A percentile compares a stretch with the other conserved stretches of the same genome.
These are phyloP conservation scores for Pichia inconspicua DNA, from an alignment of 1,139 yeast species.

Conservation along the genomic window DNA sequence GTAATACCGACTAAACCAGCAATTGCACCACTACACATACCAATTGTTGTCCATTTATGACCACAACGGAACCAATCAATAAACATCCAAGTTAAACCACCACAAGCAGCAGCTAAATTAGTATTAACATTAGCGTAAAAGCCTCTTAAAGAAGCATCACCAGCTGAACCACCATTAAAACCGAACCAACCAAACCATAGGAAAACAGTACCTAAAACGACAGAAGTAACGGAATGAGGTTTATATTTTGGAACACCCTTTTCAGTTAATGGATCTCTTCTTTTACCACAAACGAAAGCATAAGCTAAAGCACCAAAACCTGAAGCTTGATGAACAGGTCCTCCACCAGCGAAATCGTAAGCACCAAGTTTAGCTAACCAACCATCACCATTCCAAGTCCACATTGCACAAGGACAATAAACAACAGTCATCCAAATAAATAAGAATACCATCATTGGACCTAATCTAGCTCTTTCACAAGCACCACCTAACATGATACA, in stretches of 20 bases:
- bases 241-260: slow-evolving; percentile 76
- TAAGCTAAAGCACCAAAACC: slow-evolving; percentile 94
- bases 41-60: slow-evolving; percentile 90
- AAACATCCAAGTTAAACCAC: slow-evolving; percentile 90
- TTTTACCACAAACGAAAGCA: slow-evolving; percentile 83
- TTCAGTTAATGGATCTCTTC: slow-evolving; percentile 71
- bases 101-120: slow-evolving; percentile 84
- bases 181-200: slow-evolving; percentile 99
- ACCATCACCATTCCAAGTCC: slow-evolving; percentile 94
- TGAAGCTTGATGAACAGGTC: slow-evolving; percentile 92
- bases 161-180: slow-evolving; percentile 96
- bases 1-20: slow-evolving; percentile 95
- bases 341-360: slow-evolving; percentile 96
- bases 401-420: slow-evolving; percentile 88
- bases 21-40: slow-evolving; percentile 87
- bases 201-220: slow-evolving; percentile 89
- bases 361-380: slow-evolving; percentile 82
- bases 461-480: slow-evolving; percentile 92
- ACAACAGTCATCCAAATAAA: slow-evolving; percentile 95
- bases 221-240: slow-evolving; percentile 84
- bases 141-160: slow-evolving; percentile 83
- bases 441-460: slow-evolving; percentile 91
- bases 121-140: slow-evolving; percentile 92
- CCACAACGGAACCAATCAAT: slow-evolving; percentile 85
- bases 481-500: slow-evolving; percentile 95